Evolutionary conservation across 2,329 filamentous ascomycete species (phyloP).

Genomic region (Knoxdaviesia capensis): DNA sequence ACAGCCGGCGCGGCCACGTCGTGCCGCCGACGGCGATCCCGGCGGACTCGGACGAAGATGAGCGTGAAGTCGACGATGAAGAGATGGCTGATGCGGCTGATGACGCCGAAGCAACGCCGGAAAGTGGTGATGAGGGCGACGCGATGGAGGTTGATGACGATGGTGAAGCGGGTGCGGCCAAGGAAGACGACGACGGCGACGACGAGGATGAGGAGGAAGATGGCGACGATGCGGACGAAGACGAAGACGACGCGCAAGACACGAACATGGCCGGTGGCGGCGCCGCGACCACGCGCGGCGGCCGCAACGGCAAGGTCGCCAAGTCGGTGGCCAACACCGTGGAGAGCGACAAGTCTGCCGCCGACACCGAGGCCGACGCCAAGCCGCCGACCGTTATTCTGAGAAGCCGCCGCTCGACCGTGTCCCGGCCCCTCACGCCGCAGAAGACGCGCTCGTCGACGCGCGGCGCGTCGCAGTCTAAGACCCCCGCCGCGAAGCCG

Average conservation of each 20-base stretch:
- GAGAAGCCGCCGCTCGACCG: too few species aligned
- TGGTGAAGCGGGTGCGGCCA: conserved; percentile 10
- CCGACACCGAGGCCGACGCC: too few species aligned
- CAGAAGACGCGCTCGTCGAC: too few species aligned
- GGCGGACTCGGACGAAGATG: conserved; percentile 17
- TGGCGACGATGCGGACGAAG: conserved; percentile 10
- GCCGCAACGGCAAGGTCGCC: too few species aligned
- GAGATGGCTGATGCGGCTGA: conserved; percentile 13
- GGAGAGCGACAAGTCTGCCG: too few species aligned
- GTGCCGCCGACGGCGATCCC: conserved; percentile 57
- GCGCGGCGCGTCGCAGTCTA: not conserved
- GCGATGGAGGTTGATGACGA: conserved; percentile 7
- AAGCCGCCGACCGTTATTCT: too few species aligned
- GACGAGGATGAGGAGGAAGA: conserved; percentile 11
- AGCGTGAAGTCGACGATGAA: conserved; percentile 13
- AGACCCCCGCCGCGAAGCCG: conserved; percentile 5
- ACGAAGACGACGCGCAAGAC: conserved; percentile 9
- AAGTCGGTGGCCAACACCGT: too few species aligned
- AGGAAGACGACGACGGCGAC: conserved; percentile 12
- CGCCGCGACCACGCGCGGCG: too few species aligned
- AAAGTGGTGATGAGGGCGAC: conserved; percentile 9
- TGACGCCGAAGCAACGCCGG: conserved; percentile 6
- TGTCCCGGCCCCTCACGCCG: too few species aligned
- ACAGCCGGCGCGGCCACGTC: conserved; percentile 45
- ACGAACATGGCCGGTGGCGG: too few species aligned